These are phyloP conservation scores for Odontarrhena argentea DNA, from an alignment of 345 rosid genomes.

Conservation along the genomic window DNA sequence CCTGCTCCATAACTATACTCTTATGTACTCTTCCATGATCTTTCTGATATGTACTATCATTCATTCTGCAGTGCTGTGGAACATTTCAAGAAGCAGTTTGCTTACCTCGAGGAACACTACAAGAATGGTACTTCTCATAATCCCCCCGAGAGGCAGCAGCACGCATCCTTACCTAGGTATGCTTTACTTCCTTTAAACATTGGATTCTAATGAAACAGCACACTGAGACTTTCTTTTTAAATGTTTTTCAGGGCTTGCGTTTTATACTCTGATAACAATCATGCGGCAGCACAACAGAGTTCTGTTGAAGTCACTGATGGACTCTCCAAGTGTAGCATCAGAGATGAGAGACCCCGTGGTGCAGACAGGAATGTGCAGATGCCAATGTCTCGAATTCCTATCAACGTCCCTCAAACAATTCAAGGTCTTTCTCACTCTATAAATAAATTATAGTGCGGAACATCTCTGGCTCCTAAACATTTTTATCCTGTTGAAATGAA, in stretches of 20 bases:
- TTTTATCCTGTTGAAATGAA: conserved; percentile 34
- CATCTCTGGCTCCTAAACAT: not conserved
- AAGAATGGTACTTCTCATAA: conserved; percentile 76
- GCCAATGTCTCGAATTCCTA: conserved; percentile 76
- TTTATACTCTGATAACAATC: conserved; percentile 65
- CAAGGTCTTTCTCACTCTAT: conserved; percentile 49
- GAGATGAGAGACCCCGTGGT: conserved; percentile 66
- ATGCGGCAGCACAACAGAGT: conserved; percentile 46
- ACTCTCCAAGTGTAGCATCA: conserved; percentile 82
- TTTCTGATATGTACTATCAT: conserved; percentile 10
- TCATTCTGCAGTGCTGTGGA: conserved; percentile 80
- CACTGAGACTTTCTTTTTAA: not conserved
- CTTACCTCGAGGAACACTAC: conserved; percentile 92
- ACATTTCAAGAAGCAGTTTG: conserved; percentile 97
- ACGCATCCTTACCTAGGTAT: conserved; percentile 95
- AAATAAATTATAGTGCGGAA: conserved; percentile 9
- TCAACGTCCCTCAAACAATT: conserved; percentile 73
- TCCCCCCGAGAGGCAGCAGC: conserved; percentile 95
- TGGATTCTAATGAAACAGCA: not conserved
- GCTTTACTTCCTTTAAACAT: not conserved
- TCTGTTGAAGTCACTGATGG: conserved; percentile 65
- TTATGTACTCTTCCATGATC: conserved; percentile 1
- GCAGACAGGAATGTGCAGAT: conserved; percentile 60
- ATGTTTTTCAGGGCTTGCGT: conserved; percentile 72
- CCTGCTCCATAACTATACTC: conserved; percentile 12